Evolutionary conservation across 129 eudicot genomes (phyloP).

Genomic region (Ambrosia trifida): DNA sequence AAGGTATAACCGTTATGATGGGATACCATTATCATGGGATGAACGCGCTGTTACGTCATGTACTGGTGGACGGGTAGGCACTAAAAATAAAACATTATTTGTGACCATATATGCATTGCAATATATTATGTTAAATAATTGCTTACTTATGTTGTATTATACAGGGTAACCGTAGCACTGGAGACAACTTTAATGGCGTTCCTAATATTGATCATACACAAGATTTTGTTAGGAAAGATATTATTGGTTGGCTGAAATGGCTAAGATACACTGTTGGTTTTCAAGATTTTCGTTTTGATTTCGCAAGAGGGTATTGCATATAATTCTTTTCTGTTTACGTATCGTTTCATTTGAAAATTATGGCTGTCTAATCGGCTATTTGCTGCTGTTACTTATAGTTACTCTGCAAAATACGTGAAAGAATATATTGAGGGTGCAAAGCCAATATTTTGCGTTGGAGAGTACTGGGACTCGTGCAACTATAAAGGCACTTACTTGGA

Average conservation of each 20-base stretch:
- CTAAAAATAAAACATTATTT: conserved; percentile 4
- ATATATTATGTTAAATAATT: neutral
- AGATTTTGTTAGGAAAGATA: conserved; percentile 69
- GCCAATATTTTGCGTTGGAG: conserved; percentile 81
- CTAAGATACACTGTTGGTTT: conserved; percentile 64
- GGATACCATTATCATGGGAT: conserved; percentile 83
- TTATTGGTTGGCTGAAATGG: conserved; percentile 80
- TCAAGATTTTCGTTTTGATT: conserved; percentile 95
- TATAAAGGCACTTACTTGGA: conserved; percentile 66
- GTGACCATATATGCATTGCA: neutral
- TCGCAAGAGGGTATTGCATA: conserved; percentile 64
- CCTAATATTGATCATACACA: conserved; percentile 93
- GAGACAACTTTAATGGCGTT: conserved; percentile 80
- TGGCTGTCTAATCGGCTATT: conserved; percentile 1
- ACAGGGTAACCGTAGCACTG: conserved; percentile 81
- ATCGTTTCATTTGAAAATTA: neutral
- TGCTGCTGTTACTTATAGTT: conserved; percentile 36
- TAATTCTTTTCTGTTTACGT: neutral
- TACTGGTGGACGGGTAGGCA: conserved; percentile 88
- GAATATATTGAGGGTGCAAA: conserved; percentile 73
- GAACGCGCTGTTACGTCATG: conserved; percentile 89
- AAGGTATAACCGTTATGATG: conserved; percentile 90
- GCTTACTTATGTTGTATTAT: conserved; percentile 5
- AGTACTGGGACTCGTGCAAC: conserved; percentile 89
- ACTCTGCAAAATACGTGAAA: conserved; percentile 80